Base-by-base conservation (phyloP, 2,329 filamentous ascomycete species). In the Biscogniauxia sp. region DNA sequence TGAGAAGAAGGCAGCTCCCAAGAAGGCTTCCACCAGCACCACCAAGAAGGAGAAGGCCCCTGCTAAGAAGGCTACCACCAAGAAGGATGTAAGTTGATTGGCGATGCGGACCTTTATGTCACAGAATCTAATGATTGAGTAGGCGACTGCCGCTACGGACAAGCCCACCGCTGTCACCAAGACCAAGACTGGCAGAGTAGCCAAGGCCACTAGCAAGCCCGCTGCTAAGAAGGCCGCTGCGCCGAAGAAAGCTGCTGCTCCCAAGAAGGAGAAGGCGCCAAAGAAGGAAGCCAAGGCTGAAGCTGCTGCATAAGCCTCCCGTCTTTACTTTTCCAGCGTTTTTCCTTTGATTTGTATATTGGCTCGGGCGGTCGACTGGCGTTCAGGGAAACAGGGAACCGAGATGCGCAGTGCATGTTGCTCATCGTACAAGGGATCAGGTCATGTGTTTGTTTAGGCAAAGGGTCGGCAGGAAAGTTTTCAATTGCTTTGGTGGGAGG, bases 181-280 rank as follows among this genome's bases (percentile, higher is more conserved):
- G 68, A 82, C 92, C 76, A 95, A 95, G 86, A 88, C 91, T 57
- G 92, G 92, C 54, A 89, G 92, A 68, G 89, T 96, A 70, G 86
- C 89, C 70, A 96, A 95, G 86, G 80, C 83, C 23, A 79, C 82
- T 45, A 78, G 80, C 60, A 76, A 76, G 72, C 77, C 80, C 51
- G 79, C 79, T 56, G 76, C 79, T 26, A 81, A 66, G 32, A 63
- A 78, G 70, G 78, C 79, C 70, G 75, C 77, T 20, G 76, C 81
- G 7, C 76, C 79, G 50, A 80, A 82, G 63, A 73, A 73, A 65
- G 69, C 68, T 6, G 64, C 68, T 8, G 66, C 69, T 17, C 66
- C 72, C 45, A 73, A 72, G 66, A 80, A 80, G 74, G 79, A 82
- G 75, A 73, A 74, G 64, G 71, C 78, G 56, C 71, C 75, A 23